Evolutionary conservation across 495 filamentous ascomycete genomes (phyloP).

Genomic region (Penicillium cinerascens): DNA sequence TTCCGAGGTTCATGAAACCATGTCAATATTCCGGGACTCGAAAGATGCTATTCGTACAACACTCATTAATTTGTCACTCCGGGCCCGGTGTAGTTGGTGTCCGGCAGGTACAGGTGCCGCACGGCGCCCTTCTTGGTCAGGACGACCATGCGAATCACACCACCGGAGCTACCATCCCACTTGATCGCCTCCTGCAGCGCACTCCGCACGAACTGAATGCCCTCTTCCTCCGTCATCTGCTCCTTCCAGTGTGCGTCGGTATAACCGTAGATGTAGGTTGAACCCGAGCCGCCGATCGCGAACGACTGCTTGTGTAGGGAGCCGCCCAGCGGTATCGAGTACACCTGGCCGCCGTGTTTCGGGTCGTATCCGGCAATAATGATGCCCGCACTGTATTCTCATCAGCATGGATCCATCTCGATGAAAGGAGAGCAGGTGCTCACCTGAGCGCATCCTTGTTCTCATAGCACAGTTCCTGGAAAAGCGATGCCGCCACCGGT

Average conservation of each 20-base stretch:
- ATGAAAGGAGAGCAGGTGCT: conserved; percentile 7
- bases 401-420: conserved; percentile 20
- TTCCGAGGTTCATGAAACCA: not conserved
- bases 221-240: conserved; percentile 88
- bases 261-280: conserved; percentile 98
- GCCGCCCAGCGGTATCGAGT: conserved; percentile 93
- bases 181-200: conserved; percentile 92
- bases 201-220: conserved; percentile 88
- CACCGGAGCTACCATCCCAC: conserved; percentile 98
- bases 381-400: conserved; percentile 70
- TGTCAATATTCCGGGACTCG: not conserved
- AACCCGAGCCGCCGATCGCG: conserved; percentile 93
- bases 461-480: conserved; percentile 95
- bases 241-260: conserved; percentile 97
- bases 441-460: conserved; percentile 92
- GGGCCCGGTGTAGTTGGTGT: conserved; percentile 72
- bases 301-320: conserved; percentile 97
- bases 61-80: conserved; percentile 46
- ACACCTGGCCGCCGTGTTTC: conserved; percentile 91
- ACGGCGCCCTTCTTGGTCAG: conserved; percentile 83
- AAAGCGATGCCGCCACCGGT: conserved; percentile 87
- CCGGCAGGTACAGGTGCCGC: conserved; percentile 85
- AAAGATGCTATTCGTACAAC: conserved; percentile 24
- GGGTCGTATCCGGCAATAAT: conserved; percentile 97
- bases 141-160: conserved; percentile 96